Evolutionary conservation across 169 alveolate genomes (phyloP).

Genomic region (Plasmodium billcollinsi): DNA sequence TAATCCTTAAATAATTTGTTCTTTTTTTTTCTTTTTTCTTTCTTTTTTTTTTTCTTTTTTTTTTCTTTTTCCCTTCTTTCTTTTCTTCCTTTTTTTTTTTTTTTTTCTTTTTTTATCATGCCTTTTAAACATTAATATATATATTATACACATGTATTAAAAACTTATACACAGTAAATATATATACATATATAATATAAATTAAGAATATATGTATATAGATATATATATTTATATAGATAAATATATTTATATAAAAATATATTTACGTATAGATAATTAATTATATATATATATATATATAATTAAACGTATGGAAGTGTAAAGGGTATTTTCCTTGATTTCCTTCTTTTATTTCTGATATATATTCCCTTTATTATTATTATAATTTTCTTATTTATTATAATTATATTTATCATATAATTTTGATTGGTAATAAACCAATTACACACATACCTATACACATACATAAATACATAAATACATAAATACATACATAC

Average conservation of each 20-base stretch:
- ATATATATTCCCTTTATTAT: background rate
- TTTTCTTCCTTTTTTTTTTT: background rate
- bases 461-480: too few relatives aligned
- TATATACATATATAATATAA: background rate
- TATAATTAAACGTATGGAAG: background rate
- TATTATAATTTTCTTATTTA: background rate
- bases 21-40: background rate
- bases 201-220: constrained; percentile 15
- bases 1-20: too few relatives aligned
- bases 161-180: constrained; percentile 7
- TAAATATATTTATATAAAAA: background rate
- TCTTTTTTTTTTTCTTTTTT: too few relatives aligned
- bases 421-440: too few relatives aligned
- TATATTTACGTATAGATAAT: constrained; percentile 2
- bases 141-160: constrained; percentile 22
- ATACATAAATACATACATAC: too few relatives aligned
- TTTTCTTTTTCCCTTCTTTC: too few relatives aligned
- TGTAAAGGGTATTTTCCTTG: constrained; percentile 7
- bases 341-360: background rate
- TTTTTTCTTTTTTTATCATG: constrained; percentile 9
- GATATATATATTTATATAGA: constrained; percentile 2
- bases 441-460: too few relatives aligned
- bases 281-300: background rate
- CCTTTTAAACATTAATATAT: constrained; percentile 14
- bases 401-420: background rate